Conservation (phyloP, 768 basidiomycete genomes). For the Crassisporium funariophilum region DNA sequence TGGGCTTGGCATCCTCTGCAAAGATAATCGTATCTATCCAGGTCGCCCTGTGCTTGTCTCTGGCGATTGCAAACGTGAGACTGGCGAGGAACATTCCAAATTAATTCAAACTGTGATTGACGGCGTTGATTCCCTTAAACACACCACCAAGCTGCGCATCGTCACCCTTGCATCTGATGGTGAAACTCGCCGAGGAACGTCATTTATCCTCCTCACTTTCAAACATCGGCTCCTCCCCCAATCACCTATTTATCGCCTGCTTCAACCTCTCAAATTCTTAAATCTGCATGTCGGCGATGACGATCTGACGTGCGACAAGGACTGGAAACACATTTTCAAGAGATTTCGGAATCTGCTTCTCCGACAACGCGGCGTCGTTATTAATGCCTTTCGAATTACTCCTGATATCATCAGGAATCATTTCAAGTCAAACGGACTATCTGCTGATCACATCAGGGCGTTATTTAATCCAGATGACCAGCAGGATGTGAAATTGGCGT, state of each 20-base stretch:
- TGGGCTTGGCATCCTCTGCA: slow-evolving; percentile 27
- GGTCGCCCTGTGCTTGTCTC: slow-evolving; percentile 28
- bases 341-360: slow-evolving; percentile 24
- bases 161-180: slow-evolving; percentile 27
- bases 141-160: slow-evolving; percentile 16
- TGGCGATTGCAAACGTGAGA: slow-evolving; percentile 31
- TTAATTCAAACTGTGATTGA: slow-evolving; percentile 16
- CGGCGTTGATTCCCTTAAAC: slow-evolving; percentile 10
- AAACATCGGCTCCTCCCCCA: slow-evolving; percentile 2
- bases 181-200: slow-evolving; percentile 22
- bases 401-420: slow-evolving; percentile 22
- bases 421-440: slow-evolving; percentile 14
- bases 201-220: slow-evolving; percentile 24
- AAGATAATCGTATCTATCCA: slow-evolving; percentile 25
- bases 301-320: slow-evolving; percentile 33
- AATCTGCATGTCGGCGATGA: slow-evolving; percentile 29
- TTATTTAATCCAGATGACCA: slow-evolving; percentile 25
- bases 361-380: slow-evolving; percentile 21
- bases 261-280: slow-evolving; percentile 20
- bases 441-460: slow-evolving; percentile 17
- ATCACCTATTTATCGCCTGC: slow-evolving; percentile 22
- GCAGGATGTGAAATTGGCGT: slow-evolving; percentile 28
- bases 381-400: slow-evolving; percentile 20
- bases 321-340: slow-evolving; percentile 34
- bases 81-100: slow-evolving; percentile 20